Evolutionary conservation across 495 filamentous ascomycete genomes (phyloP), one percentile per base, ranked within the genome.

Genomic region (Sabuloglossum arenarium): DNA sequence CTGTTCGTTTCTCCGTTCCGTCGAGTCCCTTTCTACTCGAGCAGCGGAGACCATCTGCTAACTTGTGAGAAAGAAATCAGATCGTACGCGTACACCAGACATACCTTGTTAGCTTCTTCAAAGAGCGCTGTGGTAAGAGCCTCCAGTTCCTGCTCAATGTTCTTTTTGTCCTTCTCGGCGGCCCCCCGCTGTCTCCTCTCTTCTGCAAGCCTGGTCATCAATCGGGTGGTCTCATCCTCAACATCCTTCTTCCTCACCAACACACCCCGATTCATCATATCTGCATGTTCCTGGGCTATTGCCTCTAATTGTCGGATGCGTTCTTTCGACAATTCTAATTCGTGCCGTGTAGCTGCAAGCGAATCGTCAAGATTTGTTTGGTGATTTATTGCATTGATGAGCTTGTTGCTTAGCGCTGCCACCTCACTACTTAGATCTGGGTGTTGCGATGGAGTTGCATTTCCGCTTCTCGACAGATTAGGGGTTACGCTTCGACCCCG

Each of bases 301-400:
- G 70, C 68, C 67, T 94, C 84, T 34, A 95, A 68, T 50, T 80
- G 71, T 55, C 70, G 74, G 47, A 95, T 71, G 66, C 73, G 77
- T 51, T 80, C 76, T 57, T 75, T 75, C 4, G 88, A 78, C n/a
- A 75, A 64, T 53, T 94, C 88, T 53, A 98, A 64, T 62, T 95
- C 87, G 65, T 90, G 81, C 19, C 85, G 78, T 25, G 90, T 85
- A 25, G 75, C 80, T 53, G 85, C 81, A 49, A 98, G 74, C 30
- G 78, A 85, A 63, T 98, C 91, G 63, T 98, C 91, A 28, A 98
- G 73, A 29, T 74, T 85, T 4, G 91, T 96, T 70, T 97, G 93
- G 64, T 91, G 85, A 65, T 98, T 98, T 68, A 98, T 96, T 54
- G 91, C 89, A 62, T 88, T 88, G 57, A 98, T 88, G 54, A 98